Percentiles rank a stretch among this genome's conserved stretches.
Conservation (phyloP, 2,329 filamentous ascomycete species). For the Neoarthrinium moseri region DNA sequence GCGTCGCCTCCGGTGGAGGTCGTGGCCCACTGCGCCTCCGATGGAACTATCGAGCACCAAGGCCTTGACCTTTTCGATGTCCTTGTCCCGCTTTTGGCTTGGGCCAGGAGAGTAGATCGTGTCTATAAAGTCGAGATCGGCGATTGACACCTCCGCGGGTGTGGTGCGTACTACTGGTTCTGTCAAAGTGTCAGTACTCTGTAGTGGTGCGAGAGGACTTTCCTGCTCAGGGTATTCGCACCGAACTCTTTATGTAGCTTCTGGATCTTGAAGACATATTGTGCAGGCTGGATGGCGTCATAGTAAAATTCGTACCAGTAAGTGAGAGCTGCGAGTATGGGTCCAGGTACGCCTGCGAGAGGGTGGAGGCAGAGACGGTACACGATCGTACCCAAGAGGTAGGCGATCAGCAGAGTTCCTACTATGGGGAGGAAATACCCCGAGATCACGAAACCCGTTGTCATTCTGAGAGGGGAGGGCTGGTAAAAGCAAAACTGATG, state of each 20-base stretch:
- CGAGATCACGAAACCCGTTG: too few relatives aligned
- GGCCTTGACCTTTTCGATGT: neutral
- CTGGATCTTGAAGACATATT: slow-evolving; percentile 19
- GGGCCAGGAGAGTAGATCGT: slow-evolving; percentile 18
- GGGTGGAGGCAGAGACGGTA: slow-evolving; percentile 6
- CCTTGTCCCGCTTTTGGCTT: slow-evolving; percentile 16
- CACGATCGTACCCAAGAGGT: neutral
- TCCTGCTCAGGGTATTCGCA: slow-evolving; percentile 15
- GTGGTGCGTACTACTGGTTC: slow-evolving; percentile 32
- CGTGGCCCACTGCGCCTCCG: neutral
- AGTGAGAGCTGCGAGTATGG: slow-evolving; percentile 21
- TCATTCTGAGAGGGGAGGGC: too few relatives aligned
- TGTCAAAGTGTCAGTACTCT: neutral
- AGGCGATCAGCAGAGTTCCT: too few relatives aligned
- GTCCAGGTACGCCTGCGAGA: slow-evolving; percentile 17
- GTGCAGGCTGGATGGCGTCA: slow-evolving; percentile 17
- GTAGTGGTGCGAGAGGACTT: neutral
- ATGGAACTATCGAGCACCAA: slow-evolving; percentile 2
- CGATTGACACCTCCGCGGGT: slow-evolving; percentile 30
- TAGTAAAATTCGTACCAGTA: slow-evolving; percentile 23
- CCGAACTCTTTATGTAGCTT: slow-evolving; percentile 22
- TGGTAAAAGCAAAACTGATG: too few relatives aligned
- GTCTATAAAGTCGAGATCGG: slow-evolving; percentile 27
- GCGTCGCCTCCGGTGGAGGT: slow-evolving; percentile 15
- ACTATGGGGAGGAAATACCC: too few relatives aligned